Base-by-base conservation (phyloP, 2,329 filamentous ascomycete genomes). In the Cytospora leucostoma region DNA sequence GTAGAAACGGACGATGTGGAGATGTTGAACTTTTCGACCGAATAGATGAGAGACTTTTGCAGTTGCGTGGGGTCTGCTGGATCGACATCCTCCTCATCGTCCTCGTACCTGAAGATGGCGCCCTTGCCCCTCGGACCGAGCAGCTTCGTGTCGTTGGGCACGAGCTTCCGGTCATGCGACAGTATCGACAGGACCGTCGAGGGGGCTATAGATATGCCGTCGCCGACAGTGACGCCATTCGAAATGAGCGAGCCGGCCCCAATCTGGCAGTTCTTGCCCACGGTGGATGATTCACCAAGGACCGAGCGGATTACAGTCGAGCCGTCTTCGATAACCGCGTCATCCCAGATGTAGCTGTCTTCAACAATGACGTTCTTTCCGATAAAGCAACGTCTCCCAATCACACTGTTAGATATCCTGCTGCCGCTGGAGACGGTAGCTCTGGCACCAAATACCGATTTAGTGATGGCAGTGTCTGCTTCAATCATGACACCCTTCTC, bases 281-380 rank as follows among this genome's bases (percentile, higher is more conserved):
- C 78, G 1, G 83, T 79, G 19, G 84, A 90, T 54, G 86, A 85
- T 70, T 88, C 87, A 5, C 91, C 95, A 60, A 99, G 79, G 50
- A 99, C 86, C 1, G 92, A 88, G 67, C 87, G 84, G 10, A 84
- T 82, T 55, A 99, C 79, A 32, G 83, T 83, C 17, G 89, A 82
- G 21, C 88, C 88, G 71, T 97, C 92, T 1, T 87, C 90, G 68
- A 99, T 86, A 6, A 84, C 84, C 0, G 87, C 87, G 69, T 93
- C 85, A 70, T 97, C 92, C 93, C 94, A 98, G 67, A 99, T 86
- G 70, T 92, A 94, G 27, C 91, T 89, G 68, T 92, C 84, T 55
- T 90, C 84, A 65, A 99, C 86, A 44, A 81, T 84, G 34, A 95
- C 93, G 68, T 95, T 91, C 68, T 86, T 88, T 7, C 95, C 95